Conservation (phyloP, 2,329 filamentous ascomycete genomes). For the Colletotrichum magnum region DNA sequence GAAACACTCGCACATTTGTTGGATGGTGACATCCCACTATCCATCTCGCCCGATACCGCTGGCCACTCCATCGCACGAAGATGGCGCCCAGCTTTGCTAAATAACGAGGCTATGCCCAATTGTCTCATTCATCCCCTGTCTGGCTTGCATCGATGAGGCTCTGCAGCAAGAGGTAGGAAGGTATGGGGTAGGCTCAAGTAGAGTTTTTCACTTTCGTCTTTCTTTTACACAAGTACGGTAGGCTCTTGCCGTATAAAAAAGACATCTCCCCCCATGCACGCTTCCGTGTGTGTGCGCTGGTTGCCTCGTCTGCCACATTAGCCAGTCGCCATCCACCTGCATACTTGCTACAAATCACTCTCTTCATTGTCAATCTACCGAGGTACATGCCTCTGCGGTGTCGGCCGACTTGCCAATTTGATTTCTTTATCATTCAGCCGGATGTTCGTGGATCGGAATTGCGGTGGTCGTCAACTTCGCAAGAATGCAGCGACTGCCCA, state of each 20-base stretch:
- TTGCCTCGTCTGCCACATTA: background rate
- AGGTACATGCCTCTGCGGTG: background rate
- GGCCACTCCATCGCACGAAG: too few relatives aligned
- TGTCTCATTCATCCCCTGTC: too few relatives aligned
- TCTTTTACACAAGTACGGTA: background rate
- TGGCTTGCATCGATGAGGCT: too few relatives aligned
- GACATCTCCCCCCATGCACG: background rate
- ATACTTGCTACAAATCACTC: background rate
- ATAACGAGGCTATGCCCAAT: too few relatives aligned
- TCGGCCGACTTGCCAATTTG: background rate
- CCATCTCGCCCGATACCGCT: too few relatives aligned
- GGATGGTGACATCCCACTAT: too few relatives aligned
- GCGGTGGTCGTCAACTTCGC: constrained; percentile 12
- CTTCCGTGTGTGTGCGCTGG: background rate
- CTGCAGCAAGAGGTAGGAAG: too few relatives aligned
- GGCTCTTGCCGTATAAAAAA: background rate
- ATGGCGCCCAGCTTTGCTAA: too few relatives aligned
- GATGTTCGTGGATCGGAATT: constrained; percentile 14
- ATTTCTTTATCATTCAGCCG: background rate
- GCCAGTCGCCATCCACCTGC: background rate
- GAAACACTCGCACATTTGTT: too few relatives aligned
- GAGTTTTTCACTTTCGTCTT: too few relatives aligned
- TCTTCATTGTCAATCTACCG: background rate
- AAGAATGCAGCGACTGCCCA: constrained; percentile 61
- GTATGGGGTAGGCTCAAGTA: too few relatives aligned